Conservation (phyloP, 2,329 filamentous ascomycete genomes). For the Rhynchosporium graminicola region DNA sequence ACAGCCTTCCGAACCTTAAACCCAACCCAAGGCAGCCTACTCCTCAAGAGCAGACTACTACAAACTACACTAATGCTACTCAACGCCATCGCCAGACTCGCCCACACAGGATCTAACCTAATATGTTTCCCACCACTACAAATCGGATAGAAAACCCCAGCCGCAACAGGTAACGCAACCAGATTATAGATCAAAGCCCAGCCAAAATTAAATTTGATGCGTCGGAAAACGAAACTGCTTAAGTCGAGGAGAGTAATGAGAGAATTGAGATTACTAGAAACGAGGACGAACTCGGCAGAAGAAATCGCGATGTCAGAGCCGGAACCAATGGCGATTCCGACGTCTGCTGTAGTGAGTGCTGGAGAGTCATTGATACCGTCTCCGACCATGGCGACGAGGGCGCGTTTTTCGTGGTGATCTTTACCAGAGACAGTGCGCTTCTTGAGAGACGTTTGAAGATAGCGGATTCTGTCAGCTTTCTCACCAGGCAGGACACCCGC, state of each 20-base stretch:
- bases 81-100: constrained; percentile 86
- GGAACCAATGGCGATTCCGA: constrained; percentile 79
- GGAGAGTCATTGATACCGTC: constrained; percentile 88
- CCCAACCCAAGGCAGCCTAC: constrained; percentile 41
- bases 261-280: constrained; percentile 60
- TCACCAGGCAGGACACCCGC: constrained; percentile 83
- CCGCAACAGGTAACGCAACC: constrained; percentile 64
- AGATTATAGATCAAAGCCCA: constrained; percentile 70
- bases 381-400: constrained; percentile 78
- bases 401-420: constrained; percentile 42
- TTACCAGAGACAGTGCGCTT: constrained; percentile 16
- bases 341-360: constrained; percentile 75
- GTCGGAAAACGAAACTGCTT: constrained; percentile 60
- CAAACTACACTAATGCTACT: constrained; percentile 87
- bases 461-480: constrained; percentile 72
- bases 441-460: constrained; percentile 51
- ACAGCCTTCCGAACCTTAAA: constrained; percentile 34
- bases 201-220: constrained; percentile 67
- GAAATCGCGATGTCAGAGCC: constrained; percentile 83
- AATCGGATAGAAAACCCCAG: constrained; percentile 64
- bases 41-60: constrained; percentile 72
- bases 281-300: constrained; percentile 77
- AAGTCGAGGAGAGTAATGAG: constrained; percentile 62
- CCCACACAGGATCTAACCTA: constrained; percentile 78
- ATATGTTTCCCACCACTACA: constrained; percentile 55